Evolutionary conservation across 2,329 filamentous ascomycete genomes (phyloP).

Genomic region (Xylariales sp.): DNA sequence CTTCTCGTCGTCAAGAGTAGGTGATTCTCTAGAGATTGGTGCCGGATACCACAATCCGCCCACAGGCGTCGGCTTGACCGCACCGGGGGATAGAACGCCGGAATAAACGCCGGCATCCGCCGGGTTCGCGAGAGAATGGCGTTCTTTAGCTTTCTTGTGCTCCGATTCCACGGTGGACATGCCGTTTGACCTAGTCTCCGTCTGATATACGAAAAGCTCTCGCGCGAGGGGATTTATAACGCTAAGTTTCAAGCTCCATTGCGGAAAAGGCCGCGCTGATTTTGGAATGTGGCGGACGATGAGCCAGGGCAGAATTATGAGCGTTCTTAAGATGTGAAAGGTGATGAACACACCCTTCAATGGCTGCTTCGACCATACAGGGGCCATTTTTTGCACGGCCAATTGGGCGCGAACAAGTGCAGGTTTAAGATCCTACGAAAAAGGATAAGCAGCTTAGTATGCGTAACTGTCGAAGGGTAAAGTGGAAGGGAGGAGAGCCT

Average conservation of each 20-base stretch:
- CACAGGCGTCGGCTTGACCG: slow-evolving; percentile 25
- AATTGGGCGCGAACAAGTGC: too few relatives aligned
- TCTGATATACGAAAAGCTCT: slow-evolving; percentile 18
- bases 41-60: slow-evolving; percentile 40
- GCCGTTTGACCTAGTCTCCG: slow-evolving; percentile 4
- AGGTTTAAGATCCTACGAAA: too few relatives aligned
- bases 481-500: too few relatives aligned
- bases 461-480: too few relatives aligned
- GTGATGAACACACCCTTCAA: slow-evolving; percentile 33
- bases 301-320: slow-evolving; percentile 21
- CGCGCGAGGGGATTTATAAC: slow-evolving; percentile 17
- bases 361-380: slow-evolving; percentile 34
- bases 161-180: slow-evolving; percentile 20
- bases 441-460: too few relatives aligned
- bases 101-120: slow-evolving; percentile 16
- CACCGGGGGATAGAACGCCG: slow-evolving; percentile 4
- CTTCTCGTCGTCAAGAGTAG: slow-evolving; percentile 28
- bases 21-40: slow-evolving; percentile 6
- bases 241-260: slow-evolving; percentile 32
- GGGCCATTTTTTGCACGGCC: slow-evolving; percentile 23
- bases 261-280: slow-evolving; percentile 26
- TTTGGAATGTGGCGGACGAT: slow-evolving; percentile 23
- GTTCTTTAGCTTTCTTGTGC: slow-evolving; percentile 26
- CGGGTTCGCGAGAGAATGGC: slow-evolving; percentile 22
- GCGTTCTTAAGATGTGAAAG: slow-evolving; percentile 6